Conservation (phyloP, 2,329 filamentous ascomycete species). For the Tolypocladium endophyticum region DNA sequence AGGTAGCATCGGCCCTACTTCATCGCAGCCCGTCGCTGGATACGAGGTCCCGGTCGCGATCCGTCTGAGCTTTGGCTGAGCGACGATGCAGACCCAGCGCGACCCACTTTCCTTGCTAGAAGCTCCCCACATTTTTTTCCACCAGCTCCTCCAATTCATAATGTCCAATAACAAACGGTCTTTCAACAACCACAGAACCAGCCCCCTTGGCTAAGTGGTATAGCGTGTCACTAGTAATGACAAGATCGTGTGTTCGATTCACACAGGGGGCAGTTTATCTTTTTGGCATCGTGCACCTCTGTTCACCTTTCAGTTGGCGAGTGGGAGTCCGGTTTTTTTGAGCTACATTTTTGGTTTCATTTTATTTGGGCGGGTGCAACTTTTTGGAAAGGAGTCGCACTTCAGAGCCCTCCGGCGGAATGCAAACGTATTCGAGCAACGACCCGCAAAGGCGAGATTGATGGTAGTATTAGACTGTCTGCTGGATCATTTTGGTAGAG, state of each 20-base stretch:
- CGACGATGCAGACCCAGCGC: no score
- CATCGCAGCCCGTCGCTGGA: no score
- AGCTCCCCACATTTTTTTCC: background rate
- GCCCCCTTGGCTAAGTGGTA: slow-evolving; percentile 20
- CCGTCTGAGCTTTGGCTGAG: no score
- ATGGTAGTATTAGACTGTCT: no score
- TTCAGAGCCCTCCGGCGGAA: no score
- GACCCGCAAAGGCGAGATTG: no score
- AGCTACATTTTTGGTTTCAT: background rate
- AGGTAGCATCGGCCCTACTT: no score
- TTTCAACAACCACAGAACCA: background rate
- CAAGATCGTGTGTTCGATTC: slow-evolving; percentile 20
- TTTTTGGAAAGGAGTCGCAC: no score
- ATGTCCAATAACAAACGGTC: background rate
- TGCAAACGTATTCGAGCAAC: no score
- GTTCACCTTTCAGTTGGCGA: background rate
- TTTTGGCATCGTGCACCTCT: slow-evolving; percentile 1
- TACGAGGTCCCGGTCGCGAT: no score
- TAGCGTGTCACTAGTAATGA: slow-evolving; percentile 21
- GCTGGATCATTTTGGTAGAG: no score
- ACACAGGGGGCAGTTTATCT: slow-evolving; percentile 12
- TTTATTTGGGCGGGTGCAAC: no score
- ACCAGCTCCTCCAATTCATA: background rate
- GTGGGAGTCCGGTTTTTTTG: background rate
- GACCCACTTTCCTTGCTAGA: background rate